Conservation (phyloP, 805 yeast species). For the Wickerhamiella australiensis region DNA sequence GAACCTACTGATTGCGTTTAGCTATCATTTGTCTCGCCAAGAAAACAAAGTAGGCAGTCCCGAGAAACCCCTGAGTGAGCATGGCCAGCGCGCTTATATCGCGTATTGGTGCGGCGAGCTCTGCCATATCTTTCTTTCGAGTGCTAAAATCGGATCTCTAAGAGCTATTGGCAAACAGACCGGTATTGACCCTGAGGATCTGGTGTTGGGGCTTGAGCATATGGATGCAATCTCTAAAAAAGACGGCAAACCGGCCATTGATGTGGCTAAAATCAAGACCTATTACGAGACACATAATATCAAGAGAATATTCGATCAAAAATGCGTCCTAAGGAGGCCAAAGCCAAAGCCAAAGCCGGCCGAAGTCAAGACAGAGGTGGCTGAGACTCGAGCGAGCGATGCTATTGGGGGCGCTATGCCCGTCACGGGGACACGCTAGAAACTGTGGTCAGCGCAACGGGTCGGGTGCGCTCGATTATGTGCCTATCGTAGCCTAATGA, state of each 20-base stretch:
- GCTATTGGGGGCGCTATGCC: too few species aligned
- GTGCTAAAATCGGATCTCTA: conserved; percentile 19
- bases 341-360: background rate
- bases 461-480: too few species aligned
- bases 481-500: too few species aligned
- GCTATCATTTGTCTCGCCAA: conserved; percentile 58
- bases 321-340: background rate
- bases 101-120: conserved; percentile 60
- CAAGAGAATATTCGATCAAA: conserved; percentile 3
- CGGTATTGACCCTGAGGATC: conserved; percentile 29
- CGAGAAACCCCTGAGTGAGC: conserved; percentile 76
- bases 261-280: background rate
- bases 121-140: conserved; percentile 23
- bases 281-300: background rate
- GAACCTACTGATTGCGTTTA: conserved; percentile 65
- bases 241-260: background rate
- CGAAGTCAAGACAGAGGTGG: too few species aligned
- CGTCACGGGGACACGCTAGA: too few species aligned
- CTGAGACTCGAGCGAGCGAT: too few species aligned
- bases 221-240: conserved; percentile 22
- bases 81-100: conserved; percentile 62
- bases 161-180: conserved; percentile 24
- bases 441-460: too few species aligned
- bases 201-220: conserved; percentile 24
- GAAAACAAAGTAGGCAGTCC: conserved; percentile 72